A percentile compares a stretch with the other conserved stretches of the same genome.
phyloP scores from a whole-genome alignment of 179 eudicot species.

The Gypsophila paniculata region DNA sequence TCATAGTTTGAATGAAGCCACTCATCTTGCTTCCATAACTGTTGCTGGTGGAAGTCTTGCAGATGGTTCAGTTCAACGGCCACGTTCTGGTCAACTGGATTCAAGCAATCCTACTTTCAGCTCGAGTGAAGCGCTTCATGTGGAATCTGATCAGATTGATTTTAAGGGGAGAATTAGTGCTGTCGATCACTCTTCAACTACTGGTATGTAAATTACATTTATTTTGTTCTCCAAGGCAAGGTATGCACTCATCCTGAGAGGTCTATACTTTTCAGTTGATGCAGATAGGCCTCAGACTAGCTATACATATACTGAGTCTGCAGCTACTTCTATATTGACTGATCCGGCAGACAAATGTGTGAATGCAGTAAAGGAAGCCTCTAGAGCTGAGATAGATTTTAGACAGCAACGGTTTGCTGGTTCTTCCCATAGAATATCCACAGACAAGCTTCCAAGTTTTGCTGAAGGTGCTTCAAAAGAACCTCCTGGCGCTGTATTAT shows the following conservation, averaged over 20 bases:
- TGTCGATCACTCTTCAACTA: conserved; percentile 41
- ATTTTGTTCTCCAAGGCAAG: conserved; percentile 26
- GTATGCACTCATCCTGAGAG: conserved; percentile 34
- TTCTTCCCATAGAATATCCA: conserved; percentile 47
- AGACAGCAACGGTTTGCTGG: conserved; percentile 30
- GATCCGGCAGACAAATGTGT: conserved; percentile 57
- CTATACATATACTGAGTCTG: conserved; percentile 40
- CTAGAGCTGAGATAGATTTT: conserved; percentile 50
- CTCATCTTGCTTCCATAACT: conserved; percentile 71
- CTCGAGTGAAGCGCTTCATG: conserved; percentile 42
- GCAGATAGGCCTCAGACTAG: conserved; percentile 55
- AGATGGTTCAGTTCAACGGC: conserved; percentile 55
- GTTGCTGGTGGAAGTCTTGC: conserved; percentile 52
- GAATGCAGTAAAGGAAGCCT: conserved; percentile 43
- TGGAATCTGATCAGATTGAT: conserved; percentile 59
- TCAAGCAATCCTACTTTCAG: conserved; percentile 46
- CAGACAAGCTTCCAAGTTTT: conserved; percentile 52
- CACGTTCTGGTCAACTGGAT: conserved; percentile 69
- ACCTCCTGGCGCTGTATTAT: conserved; percentile 33
- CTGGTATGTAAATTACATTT: conserved; percentile 45
- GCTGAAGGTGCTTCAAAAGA: conserved; percentile 57
- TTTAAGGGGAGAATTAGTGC: conserved; percentile 41
- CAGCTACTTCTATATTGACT: conserved; percentile 43
- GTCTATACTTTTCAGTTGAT: conserved; percentile 34
- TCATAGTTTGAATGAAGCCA: conserved; percentile 87